Percentiles rank a stretch among this genome's conserved stretches.
Conservation (phyloP, 306 rosid species). For the Mucuna pruriens region DNA sequence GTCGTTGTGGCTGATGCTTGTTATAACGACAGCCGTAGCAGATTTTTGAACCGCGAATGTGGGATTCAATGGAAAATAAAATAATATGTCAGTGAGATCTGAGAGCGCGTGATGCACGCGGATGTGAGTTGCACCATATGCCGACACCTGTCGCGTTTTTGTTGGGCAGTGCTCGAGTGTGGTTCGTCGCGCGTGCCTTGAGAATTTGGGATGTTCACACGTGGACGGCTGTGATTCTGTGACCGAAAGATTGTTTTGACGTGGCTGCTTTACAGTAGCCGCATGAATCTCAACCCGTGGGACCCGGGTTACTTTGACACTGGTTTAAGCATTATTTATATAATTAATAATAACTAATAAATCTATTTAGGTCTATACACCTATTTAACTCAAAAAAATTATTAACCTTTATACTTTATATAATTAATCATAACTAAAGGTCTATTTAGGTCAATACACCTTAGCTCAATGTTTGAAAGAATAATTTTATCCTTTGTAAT, state of each 20-base stretch:
- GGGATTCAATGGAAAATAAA: not conserved
- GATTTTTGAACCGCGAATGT: constrained; percentile 33
- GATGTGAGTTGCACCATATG: accelerated
- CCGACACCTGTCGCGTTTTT: not conserved
- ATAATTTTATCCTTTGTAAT: too few relatives aligned
- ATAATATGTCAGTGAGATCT: not conserved
- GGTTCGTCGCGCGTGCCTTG: not conserved
- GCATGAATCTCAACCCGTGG: constrained; percentile 27
- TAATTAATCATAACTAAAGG: too few relatives aligned
- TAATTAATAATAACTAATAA: too few relatives aligned
- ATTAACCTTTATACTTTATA: too few relatives aligned
- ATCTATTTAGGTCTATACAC: too few relatives aligned
- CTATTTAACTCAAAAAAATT: too few relatives aligned
- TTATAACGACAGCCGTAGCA: constrained; percentile 5
- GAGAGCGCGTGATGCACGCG: not conserved
- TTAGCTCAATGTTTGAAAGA: too few relatives aligned
- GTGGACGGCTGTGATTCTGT: constrained; percentile 33
- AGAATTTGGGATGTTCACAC: not conserved
- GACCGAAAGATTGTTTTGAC: not conserved
- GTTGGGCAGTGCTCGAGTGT: not conserved
- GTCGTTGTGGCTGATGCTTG: constrained; percentile 30
- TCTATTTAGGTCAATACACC: too few relatives aligned
- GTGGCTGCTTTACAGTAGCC: constrained; percentile 11
- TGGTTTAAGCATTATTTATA: constrained; percentile 1
- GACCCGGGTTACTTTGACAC: not conserved